Base-by-base conservation (phyloP, 441 rosid genomes). In the Mallotus repandus region DNA sequence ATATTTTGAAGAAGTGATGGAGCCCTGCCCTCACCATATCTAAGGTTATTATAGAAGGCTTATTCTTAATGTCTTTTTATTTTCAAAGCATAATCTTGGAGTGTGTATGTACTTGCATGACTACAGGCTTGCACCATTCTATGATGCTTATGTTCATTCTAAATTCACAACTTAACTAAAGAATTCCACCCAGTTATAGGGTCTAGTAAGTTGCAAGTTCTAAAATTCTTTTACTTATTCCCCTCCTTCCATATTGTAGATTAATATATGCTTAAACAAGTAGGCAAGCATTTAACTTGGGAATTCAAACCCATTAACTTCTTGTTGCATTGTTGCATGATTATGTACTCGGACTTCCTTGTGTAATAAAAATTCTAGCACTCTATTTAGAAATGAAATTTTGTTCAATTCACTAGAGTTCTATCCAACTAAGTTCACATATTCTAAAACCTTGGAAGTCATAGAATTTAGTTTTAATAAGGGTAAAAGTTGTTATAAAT, bases 1-100 rank as follows among this genome's bases (percentile, higher is more conserved):
- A 90, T 79, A 94, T 94, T 78, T 88, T 94, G 55, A 91, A 92
- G 81, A 91, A 94, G 64, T 92, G 90, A 79, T 91, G 98, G 98
- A 89, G 91, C 81, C 97, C 96, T 73, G 97, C 98, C 38, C 90
- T 94, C 56, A 89, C 97, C 82, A 83, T 92, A 63, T 92, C 98
- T 53, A 92, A 94, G 97, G 97, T 94, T 45, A 73, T 68, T 70
- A 22, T 21, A 32, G 38, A 1, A 32, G 2, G 38, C 38, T 32
- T 32, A 32, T 32, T 4, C 38, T 32, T 32, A 4, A 32, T 32
- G 2, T 32, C 38, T 2, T 32, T n/a, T 32, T 32, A 32, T 32
- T 32, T 32, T 32, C 38, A 32, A 32, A 32, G 38, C 38, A 32
- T 32, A 32, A 32, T 1, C 25, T 49, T 16, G n/a, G 25, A 3